Base-by-base conservation (phyloP, 768 basidiomycete genomes). In the Pisolithus tinctorius region DNA sequence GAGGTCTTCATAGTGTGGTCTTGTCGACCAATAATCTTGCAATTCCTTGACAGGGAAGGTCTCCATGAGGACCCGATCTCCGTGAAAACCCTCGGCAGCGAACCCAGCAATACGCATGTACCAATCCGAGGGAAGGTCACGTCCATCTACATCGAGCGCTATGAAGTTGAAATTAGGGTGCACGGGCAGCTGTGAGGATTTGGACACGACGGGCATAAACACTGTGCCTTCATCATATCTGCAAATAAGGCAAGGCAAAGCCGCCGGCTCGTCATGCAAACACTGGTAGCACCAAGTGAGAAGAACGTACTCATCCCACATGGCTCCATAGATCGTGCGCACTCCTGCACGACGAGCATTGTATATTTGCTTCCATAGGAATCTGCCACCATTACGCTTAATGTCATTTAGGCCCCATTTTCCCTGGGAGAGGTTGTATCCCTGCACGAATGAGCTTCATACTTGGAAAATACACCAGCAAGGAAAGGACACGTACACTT, bases 191-290 rank as follows among this genome's bases (percentile, higher is more conserved):
- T 77, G 69, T 6, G 75, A 69, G 52, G 81, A 80, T 52, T 74
- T 71, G 39, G 80, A 63, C 1, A 88, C 79, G 13, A 81, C 77
- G 6, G 90, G 90, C 75, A 93, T 79, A 55, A 88, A 79, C 2
- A 82, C 87, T 0, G 89, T 92, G 36, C 90, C 89, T 72, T 90
- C 87, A 58, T 91, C 88, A 56, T 90, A 90, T 65, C 85, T 87
- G 56, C 40, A 38, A 48, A 36, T 52, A 29, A 50, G 31, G 38
- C 14, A 45, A 43, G 43, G 30, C 57, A 56, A 45, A 26, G 34
- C 30, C n/a, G 2, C 0, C 9, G n/a, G 26, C 42, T 27, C n/a
- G 20, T 16, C 17, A 46, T 6, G 16, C 3, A 14, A 30, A 45
- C 43, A 27, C 5, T 27, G 6, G 11, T 45, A 16, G 34, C 34